Percentiles rank a stretch among this genome's conserved stretches.
phyloP scores from a whole-genome alignment of 306 rosid species.

The Quillaja saponaria region DNA sequence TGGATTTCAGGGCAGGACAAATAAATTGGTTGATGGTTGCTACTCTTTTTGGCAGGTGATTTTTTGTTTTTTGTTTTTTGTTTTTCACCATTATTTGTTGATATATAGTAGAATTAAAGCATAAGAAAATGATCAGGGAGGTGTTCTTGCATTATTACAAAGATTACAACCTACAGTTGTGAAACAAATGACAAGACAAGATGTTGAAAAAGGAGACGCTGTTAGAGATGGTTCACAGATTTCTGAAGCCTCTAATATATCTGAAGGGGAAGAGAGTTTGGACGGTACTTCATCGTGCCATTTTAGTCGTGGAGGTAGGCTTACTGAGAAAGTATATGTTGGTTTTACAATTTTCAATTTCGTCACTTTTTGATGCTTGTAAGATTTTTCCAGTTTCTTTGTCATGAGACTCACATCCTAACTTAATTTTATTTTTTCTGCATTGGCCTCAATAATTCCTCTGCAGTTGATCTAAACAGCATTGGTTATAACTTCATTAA shows the following conservation, averaged over 20 bases:
- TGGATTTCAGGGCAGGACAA: slow-evolving; percentile 97
- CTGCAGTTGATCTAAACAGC: slow-evolving; percentile 46
- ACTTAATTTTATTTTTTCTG: slow-evolving; percentile 21
- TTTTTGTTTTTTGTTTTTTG: slow-evolving; percentile 19
- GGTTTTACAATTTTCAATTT: neutral
- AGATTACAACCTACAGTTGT: slow-evolving; percentile 55
- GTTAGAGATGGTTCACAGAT: slow-evolving; percentile 24
- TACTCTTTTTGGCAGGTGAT: slow-evolving; percentile 98
- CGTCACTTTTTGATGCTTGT: neutral
- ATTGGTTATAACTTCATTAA: slow-evolving; percentile 61
- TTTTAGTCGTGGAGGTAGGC: slow-evolving; percentile 39
- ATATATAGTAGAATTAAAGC: slow-evolving; percentile 35
- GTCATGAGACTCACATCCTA: slow-evolving; percentile 15
- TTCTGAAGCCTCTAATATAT: slow-evolving; percentile 28
- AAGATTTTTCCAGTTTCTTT: slow-evolving; percentile 14
- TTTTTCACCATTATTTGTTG: slow-evolving; percentile 2
- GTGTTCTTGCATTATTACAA: slow-evolving; percentile 68
- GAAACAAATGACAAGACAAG: slow-evolving; percentile 38
- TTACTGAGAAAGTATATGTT: slow-evolving; percentile 10
- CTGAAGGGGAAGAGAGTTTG: slow-evolving; percentile 28
- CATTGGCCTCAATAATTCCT: slow-evolving; percentile 37
- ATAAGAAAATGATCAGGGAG: slow-evolving; percentile 61
- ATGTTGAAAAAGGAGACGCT: slow-evolving; percentile 15
- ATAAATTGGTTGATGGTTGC: slow-evolving; percentile 96
- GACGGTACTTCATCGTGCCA: slow-evolving; percentile 40